Evolutionary conservation across 345 rosid genomes (phyloP), one percentile per base, ranked within the genome.

Genomic region (Eucalyptus fibrosa): DNA sequence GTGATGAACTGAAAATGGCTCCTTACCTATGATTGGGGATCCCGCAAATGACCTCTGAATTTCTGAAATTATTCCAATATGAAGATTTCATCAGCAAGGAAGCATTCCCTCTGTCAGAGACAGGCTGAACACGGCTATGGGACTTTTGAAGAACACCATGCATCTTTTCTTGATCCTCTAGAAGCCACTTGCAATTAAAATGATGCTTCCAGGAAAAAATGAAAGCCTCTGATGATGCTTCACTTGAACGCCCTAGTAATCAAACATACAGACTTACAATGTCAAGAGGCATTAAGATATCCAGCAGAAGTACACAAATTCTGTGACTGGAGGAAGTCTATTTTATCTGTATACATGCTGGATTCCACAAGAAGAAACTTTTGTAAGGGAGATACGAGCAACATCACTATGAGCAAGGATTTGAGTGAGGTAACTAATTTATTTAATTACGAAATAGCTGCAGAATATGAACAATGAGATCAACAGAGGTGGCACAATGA

Each of bases 121-220:
- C 81, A 51, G 50, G 89, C 77, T 89, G 90, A 87, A 89, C 83
- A 62, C 83, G 56, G 62, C 83, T 69, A 83, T 50, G 87, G 88
- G 90, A 90, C 90, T 87, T 89, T 81, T 42, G 89, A 91, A 91
- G 88, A 53, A 90, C 87, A 89, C 91, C 89, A 80, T 88, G 91
- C 92, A 92, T 92, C 90, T 90, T 92, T 92, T 80, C 89, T 88
- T 89, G 90, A 90, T 88, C 92, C 93, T 91, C 80, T 62, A 65
- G 80, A 91, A n/a, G 86, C 88, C 88, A 37, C 85, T 80, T 77
- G 69, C 30, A 87, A 90, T 50, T 56, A 37, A 77, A 77, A 77
- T 40, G 47, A 77, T 77, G 85, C 47, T 77, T 40, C 85, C 85
- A 40, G 85, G 85, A 40, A 77, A 77, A 21, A 10, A 4, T 77